Base-by-base conservation (phyloP, 441 rosid genomes). In the Melianthus villosus region DNA sequence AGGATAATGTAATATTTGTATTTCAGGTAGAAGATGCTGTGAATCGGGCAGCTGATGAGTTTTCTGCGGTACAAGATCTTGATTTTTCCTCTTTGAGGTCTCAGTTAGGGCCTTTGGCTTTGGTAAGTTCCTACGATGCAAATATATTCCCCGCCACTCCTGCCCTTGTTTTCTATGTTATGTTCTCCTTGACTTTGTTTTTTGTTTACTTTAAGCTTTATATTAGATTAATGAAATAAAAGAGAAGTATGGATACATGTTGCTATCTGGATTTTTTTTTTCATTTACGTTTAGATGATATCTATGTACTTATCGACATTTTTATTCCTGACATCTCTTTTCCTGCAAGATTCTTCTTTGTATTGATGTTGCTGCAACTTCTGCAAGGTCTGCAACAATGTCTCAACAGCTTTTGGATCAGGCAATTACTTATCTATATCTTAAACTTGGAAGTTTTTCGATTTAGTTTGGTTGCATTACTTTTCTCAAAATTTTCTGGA, bases 331-430 rank as follows among this genome's bases (percentile, higher is more conserved):
- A 62, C 53, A 36, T 50, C 22, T 41, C 37, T 6, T 56, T 26
- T 68, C 48, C 40, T 75, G 50, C 55, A 66, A 91, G 99, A 58
- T 77, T 66, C 82, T 84, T 71, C 81, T 91, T 20, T 91, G 91
- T 59, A 74, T 91, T 38, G 99, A 91, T 63, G 87, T 76, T 44
- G 96, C 99, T 63, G 73, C 85, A 43, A 71, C 93, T 57, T 82
- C 87, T 55, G 96, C 99, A 36, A 82, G 63, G 68, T 73, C 87
- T 22, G 61, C 77, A 64, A 53, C 57, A 48, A 73, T 73, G 77
- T 85, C 87, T 47, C 68, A 59, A 54, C 89, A 71, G 57, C 87
- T 91, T 50, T 65, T 91, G 65, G 65, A 82, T 62, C 86, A 75
- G 99, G 99, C 63, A 82, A 75, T 49, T 9, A n/a, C 36, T 42